These are phyloP conservation scores for Pichia scutulata DNA, from an alignment of 805 yeast genomes.

Conservation along the genomic window DNA sequence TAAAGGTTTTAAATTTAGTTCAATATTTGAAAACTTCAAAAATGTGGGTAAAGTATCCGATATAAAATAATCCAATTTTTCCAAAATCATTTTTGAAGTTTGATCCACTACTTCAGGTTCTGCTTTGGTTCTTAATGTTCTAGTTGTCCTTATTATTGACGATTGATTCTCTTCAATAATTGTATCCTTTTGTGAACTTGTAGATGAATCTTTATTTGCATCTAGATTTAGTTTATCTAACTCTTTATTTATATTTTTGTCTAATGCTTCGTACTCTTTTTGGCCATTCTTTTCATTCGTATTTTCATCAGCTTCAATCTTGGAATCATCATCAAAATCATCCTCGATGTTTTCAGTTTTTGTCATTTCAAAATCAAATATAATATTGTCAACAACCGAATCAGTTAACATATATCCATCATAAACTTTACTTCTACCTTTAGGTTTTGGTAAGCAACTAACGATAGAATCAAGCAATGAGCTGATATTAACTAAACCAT, in stretches of 20 bases:
- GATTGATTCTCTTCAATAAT: slow-evolving; percentile 5
- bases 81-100: neutral
- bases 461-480: slow-evolving; percentile 18
- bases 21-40: slow-evolving; percentile 26
- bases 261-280: neutral
- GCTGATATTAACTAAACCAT: slow-evolving; percentile 14
- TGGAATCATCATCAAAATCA: slow-evolving; percentile 1
- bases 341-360: slow-evolving; percentile 1
- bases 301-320: neutral
- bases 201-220: neutral
- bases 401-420: slow-evolving; percentile 49
- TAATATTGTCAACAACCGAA: slow-evolving; percentile 39
- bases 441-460: slow-evolving; percentile 31
- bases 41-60: slow-evolving; percentile 13
- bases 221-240: neutral
- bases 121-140: slow-evolving; percentile 15
- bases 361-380: slow-evolving; percentile 24
- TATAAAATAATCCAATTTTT: slow-evolving; percentile 7
- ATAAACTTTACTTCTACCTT: slow-evolving; percentile 34
- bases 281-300: neutral
- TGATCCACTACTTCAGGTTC: slow-evolving; percentile 12
- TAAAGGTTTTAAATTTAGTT: slow-evolving; percentile 35
- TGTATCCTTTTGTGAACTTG: slow-evolving; percentile 4
- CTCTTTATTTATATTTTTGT: neutral
- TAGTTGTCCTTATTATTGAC: slow-evolving; percentile 11